Conservation (phyloP, 2,329 filamentous ascomycete genomes). For the Aspergillus cejpii region DNA sequence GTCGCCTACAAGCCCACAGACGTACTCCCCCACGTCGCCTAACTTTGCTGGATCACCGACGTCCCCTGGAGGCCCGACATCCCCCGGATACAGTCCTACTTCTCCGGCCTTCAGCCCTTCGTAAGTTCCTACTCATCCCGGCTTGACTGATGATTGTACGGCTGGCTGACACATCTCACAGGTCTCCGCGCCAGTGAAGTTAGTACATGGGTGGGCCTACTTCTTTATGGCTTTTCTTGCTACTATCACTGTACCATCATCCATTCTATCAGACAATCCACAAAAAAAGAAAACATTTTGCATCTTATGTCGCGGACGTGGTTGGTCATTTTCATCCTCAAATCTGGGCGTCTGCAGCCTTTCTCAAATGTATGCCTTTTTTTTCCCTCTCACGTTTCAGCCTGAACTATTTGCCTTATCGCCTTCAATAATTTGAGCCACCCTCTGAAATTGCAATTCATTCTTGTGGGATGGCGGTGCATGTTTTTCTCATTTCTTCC, state of each 20-base stretch:
- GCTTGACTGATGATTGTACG: neutral
- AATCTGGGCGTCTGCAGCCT: conserved; percentile 27
- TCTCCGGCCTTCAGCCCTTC: conserved; percentile 41
- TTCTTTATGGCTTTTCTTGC: conserved; percentile 19
- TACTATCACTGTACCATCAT: conserved; percentile 38
- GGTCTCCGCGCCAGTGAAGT: conserved; percentile 40
- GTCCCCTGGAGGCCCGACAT: conserved; percentile 37
- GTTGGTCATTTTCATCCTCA: conserved; percentile 35
- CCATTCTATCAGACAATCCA: conserved; percentile 22
- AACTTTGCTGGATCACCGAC: conserved; percentile 44
- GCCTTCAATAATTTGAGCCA: conserved; percentile 20
- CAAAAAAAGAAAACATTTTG: conserved; percentile 34
- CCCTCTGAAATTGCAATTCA: conserved; percentile 29
- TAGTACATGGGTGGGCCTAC: conserved; percentile 17
- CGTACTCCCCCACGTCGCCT: conserved; percentile 47
- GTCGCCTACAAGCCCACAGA: conserved; percentile 43
- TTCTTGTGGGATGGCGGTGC: conserved; percentile 22
- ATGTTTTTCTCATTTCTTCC: conserved; percentile 13
- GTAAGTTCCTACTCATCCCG: conserved; percentile 25
- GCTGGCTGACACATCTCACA: conserved; percentile 19
- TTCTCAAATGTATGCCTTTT: conserved; percentile 29
- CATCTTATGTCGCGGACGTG: conserved; percentile 33
- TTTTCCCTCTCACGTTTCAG: conserved; percentile 22
- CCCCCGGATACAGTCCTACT: conserved; percentile 41
- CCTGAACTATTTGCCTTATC: conserved; percentile 12